Evolutionary conservation across 371 early-diverging fungal species (phyloP), one percentile per base, ranked within the genome.

Genomic region (Umbelopsis sp.): DNA sequence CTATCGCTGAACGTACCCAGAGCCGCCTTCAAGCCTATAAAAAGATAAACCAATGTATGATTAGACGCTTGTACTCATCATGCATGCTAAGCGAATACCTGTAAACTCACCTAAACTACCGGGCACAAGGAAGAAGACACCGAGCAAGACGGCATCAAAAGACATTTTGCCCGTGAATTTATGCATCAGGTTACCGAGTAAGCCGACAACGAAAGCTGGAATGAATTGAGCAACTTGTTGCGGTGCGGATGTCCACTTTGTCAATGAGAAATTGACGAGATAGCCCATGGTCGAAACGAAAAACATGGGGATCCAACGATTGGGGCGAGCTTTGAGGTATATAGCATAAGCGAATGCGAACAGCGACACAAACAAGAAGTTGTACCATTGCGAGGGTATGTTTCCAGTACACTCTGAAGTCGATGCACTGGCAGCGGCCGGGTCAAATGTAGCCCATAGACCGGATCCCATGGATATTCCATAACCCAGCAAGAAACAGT

Each of bases 401-500:
- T 70, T 69, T 9, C 69, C 69, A 8, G 35, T 57, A 35, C 57
- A 57, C 18, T 57, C 57, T 44, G 81, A 80, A 1, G 78, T 79
- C 3, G 67, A 67, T 8, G 77, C 63, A 12, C 20, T 48, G 8
- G 29, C 32, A 1, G 80, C 79, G 11, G 75, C 65, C 24, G 69
- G 74, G 12, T 83, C 80, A 44, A 88, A 76, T 0, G 72, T 68
- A 12, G 71, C 74, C 71, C 70, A 86, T 25, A 76, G 72, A 69
- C 82, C 74, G 32, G 86, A 78, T 1, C 96, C 96, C 74, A 94
- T 87, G 1, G 87, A 79, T 52, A 94, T 81, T 37, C 94, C 96
- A 68, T 92, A 94, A 4, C 93, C 91, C 9, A 93, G 82, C 45
- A 93, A 71, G 65, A 94, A 88, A 1, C 93, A 90, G 22, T 90